Evolutionary conservation across 208 protist genomes (phyloP).

Genomic region (Tritrichomonas foetus): DNA sequence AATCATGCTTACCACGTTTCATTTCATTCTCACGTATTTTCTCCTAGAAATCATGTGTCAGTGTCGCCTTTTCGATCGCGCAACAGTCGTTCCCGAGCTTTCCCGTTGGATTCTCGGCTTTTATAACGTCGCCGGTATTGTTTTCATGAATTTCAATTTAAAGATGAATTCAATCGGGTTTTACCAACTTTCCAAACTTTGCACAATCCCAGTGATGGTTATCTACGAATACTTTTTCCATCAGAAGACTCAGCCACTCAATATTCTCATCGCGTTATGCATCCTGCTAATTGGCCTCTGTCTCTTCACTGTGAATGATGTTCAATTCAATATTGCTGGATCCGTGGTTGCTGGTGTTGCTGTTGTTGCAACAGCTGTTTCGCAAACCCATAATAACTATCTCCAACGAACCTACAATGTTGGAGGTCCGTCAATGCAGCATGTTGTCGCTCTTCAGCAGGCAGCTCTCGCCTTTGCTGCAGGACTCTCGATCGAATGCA

Average conservation of each 20-base stretch:
- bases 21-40: background rate
- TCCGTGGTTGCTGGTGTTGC: background rate
- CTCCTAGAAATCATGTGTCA: background rate
- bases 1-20: background rate
- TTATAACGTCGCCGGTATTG: background rate
- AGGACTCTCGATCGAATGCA: background rate
- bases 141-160: conserved; percentile 42
- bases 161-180: conserved; percentile 26
- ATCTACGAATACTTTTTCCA: conserved; percentile 16
- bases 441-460: background rate
- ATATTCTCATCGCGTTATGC: background rate
- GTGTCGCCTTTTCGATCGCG: background rate
- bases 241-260: conserved; percentile 23
- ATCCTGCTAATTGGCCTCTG: conserved; percentile 41
- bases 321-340: background rate
- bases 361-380: background rate
- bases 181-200: conserved; percentile 40
- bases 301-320: no score
- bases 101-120: background rate
- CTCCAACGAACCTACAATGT: background rate
- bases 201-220: conserved; percentile 21
- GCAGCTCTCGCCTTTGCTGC: background rate
- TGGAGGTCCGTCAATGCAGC: background rate
- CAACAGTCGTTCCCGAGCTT: background rate
- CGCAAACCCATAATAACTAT: background rate